Evolutionary conservation across 2,329 filamentous ascomycete species (phyloP).

Genomic region (Elsinoe ampelina): DNA sequence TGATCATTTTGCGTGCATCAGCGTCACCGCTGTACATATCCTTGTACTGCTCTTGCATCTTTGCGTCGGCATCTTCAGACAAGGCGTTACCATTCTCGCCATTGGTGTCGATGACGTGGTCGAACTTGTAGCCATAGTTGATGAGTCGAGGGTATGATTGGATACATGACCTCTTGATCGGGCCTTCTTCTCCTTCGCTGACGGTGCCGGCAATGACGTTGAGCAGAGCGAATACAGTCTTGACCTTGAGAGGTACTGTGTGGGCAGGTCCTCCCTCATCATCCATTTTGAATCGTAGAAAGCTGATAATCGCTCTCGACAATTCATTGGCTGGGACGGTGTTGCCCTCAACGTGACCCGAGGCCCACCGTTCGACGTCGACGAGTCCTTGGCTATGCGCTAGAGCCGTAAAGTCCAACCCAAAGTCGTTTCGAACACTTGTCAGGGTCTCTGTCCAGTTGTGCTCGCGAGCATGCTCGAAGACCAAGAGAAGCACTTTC

Average conservation of each 20-base stretch:
- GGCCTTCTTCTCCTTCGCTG: slow-evolving; percentile 61
- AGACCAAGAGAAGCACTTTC: slow-evolving; percentile 57
- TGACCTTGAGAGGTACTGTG: slow-evolving; percentile 64
- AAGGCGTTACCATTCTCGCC: slow-evolving; percentile 73
- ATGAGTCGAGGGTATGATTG: slow-evolving; percentile 88
- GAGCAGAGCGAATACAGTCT: slow-evolving; percentile 73
- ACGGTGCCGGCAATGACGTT: slow-evolving; percentile 58
- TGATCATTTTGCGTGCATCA: slow-evolving; percentile 76
- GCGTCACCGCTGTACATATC: slow-evolving; percentile 93
- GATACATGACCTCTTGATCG: slow-evolving; percentile 78
- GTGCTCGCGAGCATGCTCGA: slow-evolving; percentile 72
- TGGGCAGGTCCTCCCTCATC: slow-evolving; percentile 69
- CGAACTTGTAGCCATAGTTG: slow-evolving; percentile 71
- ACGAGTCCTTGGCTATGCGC: slow-evolving; percentile 74
- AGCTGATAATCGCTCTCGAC: slow-evolving; percentile 63
- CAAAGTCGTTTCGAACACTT: slow-evolving; percentile 70
- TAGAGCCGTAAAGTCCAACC: slow-evolving; percentile 75
- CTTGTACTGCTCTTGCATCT: slow-evolving; percentile 97
- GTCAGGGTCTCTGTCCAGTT: slow-evolving; percentile 77
- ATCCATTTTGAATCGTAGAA: slow-evolving; percentile 74
- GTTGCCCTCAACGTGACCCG: slow-evolving; percentile 46
- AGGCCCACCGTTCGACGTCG: slow-evolving; percentile 73
- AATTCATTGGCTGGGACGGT: slow-evolving; percentile 49
- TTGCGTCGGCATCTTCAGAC: slow-evolving; percentile 66
- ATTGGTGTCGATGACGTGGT: slow-evolving; percentile 83